Evolutionary conservation across 768 basidiomycete species (phyloP).

Genomic region (Asterophora lycoperdoides): DNA sequence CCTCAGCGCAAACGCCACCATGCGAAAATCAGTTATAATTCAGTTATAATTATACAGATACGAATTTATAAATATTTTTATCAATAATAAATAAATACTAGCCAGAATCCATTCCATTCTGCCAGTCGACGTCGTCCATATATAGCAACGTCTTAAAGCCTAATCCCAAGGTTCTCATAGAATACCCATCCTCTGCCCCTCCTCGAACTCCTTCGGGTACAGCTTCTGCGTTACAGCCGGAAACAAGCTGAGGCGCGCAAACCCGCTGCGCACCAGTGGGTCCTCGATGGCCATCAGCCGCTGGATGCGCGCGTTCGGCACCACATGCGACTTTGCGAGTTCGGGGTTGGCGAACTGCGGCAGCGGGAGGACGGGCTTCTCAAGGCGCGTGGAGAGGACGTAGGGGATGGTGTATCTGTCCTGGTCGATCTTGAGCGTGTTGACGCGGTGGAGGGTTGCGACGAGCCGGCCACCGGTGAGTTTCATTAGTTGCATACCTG

Average conservation of each 20-base stretch:
- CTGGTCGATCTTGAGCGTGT: constrained; percentile 26
- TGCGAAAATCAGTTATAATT: no score
- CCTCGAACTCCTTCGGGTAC: constrained; percentile 14
- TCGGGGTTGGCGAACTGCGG: constrained; percentile 21
- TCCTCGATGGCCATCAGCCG: constrained; percentile 22
- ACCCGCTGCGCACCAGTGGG: constrained; percentile 24
- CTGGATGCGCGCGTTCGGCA: constrained; percentile 22
- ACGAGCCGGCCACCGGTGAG: constrained; percentile 26
- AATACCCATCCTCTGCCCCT: constrained; percentile 12
- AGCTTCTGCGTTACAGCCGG: constrained; percentile 21
- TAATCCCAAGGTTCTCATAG: constrained; percentile 2
- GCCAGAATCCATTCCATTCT: no score
- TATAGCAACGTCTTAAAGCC: no score
- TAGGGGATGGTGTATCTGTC: constrained; percentile 28
- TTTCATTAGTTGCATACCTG: constrained; percentile 27
- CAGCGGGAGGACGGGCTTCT: constrained; percentile 22
- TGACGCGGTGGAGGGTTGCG: constrained; percentile 28
- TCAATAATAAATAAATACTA: no score
- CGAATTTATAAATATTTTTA: no score
- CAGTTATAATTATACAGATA: no score
- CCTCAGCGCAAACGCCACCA: no score
- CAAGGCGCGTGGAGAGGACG: constrained; percentile 25
- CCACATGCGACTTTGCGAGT: constrained; percentile 21
- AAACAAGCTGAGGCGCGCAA: constrained; percentile 24
- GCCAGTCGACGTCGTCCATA: no score